Evolutionary conservation across 2,329 filamentous ascomycete genomes (phyloP).

Genomic region (Colletotrichum costaricense): DNA sequence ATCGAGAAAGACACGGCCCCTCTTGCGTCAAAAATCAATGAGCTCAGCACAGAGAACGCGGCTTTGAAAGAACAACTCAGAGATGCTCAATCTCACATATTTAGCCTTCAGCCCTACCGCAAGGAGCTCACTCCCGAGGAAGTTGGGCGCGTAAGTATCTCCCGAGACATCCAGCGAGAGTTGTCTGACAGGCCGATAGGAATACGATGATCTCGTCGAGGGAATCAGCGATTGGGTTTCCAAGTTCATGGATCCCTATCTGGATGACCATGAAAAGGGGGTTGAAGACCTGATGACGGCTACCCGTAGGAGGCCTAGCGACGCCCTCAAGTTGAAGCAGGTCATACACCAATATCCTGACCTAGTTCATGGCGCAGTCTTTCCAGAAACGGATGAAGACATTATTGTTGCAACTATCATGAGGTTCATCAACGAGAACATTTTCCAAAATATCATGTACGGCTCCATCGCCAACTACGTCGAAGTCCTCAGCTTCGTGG

Average conservation of each 20-base stretch:
- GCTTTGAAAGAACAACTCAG: constrained; percentile 45
- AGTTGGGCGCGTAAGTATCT: constrained; percentile 46
- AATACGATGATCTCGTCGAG: constrained; percentile 49
- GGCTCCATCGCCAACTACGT: constrained; percentile 39
- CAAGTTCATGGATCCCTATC: constrained; percentile 45
- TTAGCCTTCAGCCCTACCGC: constrained; percentile 53
- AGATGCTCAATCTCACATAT: constrained; percentile 52
- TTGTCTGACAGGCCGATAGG: constrained; percentile 41
- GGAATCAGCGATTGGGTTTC: constrained; percentile 49
- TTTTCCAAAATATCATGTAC: constrained; percentile 49
- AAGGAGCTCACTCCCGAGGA: constrained; percentile 51
- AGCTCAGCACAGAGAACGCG: constrained; percentile 43
- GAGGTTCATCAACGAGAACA: constrained; percentile 48
- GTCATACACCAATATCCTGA: constrained; percentile 45
- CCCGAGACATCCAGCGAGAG: too few relatives aligned
- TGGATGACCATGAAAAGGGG: constrained; percentile 42
- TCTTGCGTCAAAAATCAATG: constrained; percentile 37
- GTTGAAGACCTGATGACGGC: constrained; percentile 38
- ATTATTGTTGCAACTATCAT: constrained; percentile 48
- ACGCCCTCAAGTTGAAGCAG: constrained; percentile 42
- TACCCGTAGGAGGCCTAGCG: constrained; percentile 39
- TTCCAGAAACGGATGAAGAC: constrained; percentile 52
- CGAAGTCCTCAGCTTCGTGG: constrained; percentile 46
- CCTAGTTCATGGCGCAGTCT: constrained; percentile 44
- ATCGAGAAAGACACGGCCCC: constrained; percentile 41